A percentile compares a stretch with the other conserved stretches of the same genome.
Conservation (phyloP, 2,329 filamentous ascomycete genomes). For the Cercospora nicotianae region DNA sequence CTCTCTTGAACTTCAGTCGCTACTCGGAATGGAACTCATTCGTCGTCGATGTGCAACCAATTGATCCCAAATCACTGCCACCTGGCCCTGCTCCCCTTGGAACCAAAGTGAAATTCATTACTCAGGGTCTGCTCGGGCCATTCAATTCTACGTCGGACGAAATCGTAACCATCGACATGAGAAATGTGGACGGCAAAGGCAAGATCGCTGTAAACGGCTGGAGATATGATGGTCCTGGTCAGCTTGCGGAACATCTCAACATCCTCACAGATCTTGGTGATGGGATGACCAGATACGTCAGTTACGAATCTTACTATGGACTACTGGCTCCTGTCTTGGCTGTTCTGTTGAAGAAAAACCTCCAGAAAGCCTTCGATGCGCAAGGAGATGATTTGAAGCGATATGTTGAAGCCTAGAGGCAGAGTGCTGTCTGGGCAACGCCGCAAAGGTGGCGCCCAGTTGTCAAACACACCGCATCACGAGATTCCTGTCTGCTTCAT, state of each 20-base stretch:
- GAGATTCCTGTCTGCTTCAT: neutral
- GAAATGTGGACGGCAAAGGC: neutral
- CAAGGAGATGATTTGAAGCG: conserved; percentile 10
- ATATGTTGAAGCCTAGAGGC: conserved; percentile 3
- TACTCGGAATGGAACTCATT: conserved; percentile 13
- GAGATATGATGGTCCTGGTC: conserved; percentile 8
- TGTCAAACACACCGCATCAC: neutral
- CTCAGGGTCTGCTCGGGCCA: neutral
- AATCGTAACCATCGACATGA: conserved; percentile 4
- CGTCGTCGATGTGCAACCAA: neutral
- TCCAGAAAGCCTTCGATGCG: conserved; percentile 8
- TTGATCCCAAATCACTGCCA: neutral
- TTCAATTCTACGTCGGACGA: conserved; percentile 7
- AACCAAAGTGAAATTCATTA: conserved; percentile 8
- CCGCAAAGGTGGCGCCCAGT: neutral
- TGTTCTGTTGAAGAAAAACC: neutral
- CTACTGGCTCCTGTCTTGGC: neutral
- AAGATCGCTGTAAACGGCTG: conserved; percentile 1
- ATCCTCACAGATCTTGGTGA: conserved; percentile 7
- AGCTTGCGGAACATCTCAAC: conserved; percentile 12
- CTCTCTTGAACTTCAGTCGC: conserved; percentile 8
- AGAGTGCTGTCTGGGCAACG: neutral
- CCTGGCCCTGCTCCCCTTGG: neutral
- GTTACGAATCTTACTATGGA: conserved; percentile 11
- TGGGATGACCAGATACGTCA: neutral